Evolutionary conservation across 78 protist species (phyloP).

Genomic region (Dictyostelium purpureum): DNA sequence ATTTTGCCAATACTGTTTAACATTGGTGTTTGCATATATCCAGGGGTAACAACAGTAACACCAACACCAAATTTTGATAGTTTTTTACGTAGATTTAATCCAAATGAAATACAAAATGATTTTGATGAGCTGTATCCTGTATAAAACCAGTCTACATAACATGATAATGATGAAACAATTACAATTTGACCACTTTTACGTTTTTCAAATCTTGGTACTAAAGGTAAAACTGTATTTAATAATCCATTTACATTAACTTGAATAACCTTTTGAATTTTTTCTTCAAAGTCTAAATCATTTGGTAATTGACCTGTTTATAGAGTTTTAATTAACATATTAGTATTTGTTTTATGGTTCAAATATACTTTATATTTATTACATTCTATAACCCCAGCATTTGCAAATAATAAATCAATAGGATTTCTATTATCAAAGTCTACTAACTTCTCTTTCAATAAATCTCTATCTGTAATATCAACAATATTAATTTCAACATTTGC

Average conservation of each 20-base stretch:
- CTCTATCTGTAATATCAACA: neutral
- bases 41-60: constrained; percentile 23
- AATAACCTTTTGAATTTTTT: neutral
- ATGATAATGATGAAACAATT: neutral
- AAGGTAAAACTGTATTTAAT: constrained; percentile 32
- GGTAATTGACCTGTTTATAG: neutral
- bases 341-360: neutral
- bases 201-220: neutral
- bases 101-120: neutral
- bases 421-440: neutral
- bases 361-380: neutral
- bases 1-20: neutral
- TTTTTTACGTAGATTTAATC: neutral
- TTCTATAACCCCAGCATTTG: constrained; percentile 29
- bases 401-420: constrained; percentile 32
- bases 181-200: constrained; percentile 37
- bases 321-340: neutral
- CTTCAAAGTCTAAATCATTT: constrained; percentile 13
- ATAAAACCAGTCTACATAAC: neutral
- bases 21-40: constrained; percentile 11
- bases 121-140: neutral
- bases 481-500: neutral
- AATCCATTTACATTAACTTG: constrained; percentile 19
- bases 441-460: neutral
- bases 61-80: constrained; percentile 25